Percentiles rank a stretch among this genome's conserved stretches.
phyloP scores from a whole-genome alignment of 1,139 yeast genomes.

The Spathaspora sp. region DNA sequence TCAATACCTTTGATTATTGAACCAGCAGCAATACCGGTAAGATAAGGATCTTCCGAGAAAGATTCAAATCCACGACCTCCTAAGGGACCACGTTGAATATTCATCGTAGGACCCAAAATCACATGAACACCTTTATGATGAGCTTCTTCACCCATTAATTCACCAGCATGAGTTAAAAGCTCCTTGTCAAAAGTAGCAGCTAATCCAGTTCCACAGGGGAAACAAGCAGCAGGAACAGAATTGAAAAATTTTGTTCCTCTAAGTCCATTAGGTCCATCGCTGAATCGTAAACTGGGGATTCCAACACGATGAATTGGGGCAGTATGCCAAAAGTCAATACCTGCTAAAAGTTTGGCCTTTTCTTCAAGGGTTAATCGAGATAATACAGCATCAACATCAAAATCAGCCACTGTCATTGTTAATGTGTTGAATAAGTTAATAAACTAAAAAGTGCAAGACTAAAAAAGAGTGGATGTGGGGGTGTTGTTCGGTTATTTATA shows the following conservation, averaged over 20 bases:
- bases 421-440: not conserved
- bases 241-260: constrained; percentile 35
- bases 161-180: constrained; percentile 29
- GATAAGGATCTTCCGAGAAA: constrained; percentile 34
- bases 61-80: constrained; percentile 40
- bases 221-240: constrained; percentile 32
- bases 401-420: constrained; percentile 3
- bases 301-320: constrained; percentile 42
- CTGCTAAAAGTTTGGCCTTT: constrained; percentile 47
- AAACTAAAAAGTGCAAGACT: not conserved
- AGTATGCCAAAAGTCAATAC: constrained; percentile 59
- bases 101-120: constrained; percentile 36
- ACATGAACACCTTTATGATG: constrained; percentile 32
- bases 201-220: constrained; percentile 39
- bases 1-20: constrained; percentile 33
- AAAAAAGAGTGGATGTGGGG: not conserved
- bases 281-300: constrained; percentile 30
- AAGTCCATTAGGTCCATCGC: constrained; percentile 38
- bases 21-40: constrained; percentile 30
- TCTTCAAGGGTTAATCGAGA: constrained; percentile 45
- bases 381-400: constrained; percentile 46
- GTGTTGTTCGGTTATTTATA: not conserved
- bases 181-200: constrained; percentile 43
- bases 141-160: constrained; percentile 33
- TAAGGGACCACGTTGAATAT: constrained; percentile 33